Evolutionary conservation across 345 rosid species (phyloP), one percentile per base, ranked within the genome.

Genomic region (Geranium brycei): DNA sequence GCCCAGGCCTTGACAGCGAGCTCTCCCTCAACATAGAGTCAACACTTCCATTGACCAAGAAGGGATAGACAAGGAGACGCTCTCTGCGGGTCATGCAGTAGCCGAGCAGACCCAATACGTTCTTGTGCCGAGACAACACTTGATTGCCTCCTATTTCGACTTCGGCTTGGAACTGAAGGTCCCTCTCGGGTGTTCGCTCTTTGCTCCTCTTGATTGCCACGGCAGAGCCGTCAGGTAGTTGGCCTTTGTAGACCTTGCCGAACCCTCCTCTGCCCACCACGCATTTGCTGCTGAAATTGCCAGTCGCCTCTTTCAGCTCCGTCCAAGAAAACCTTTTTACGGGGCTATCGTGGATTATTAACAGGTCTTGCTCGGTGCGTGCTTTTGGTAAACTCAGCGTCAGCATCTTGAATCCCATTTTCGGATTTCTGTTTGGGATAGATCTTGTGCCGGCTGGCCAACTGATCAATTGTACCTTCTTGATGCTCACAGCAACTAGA

Each of bases 41-140:
- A 19, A 68, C n/a, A 19, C 31, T 32, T 31, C 60, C 47, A 4
- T 51, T 61, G n/a, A 15, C 65, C 19, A 67, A 30, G n/a, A 61
- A 55, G 14, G 65, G 61, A 61, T 68, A 35, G 10, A 68, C 71
- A 14, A 55, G 71, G 0, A 68, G 17, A n/a, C 18, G n/a, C 28
- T 66, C 57, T n/a, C 13, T 58, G 7, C 0, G 41, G 4, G 5
- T 35, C 7, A 35, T 35, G 41, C 41, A 35, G 41, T 35, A 35
- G 58, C 41, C 41, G 0, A 35, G 1, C 41, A 35, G 2, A 2
- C 31, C 3, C 19, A 47, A 19, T 6, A 66, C 38, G 7, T 59
- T 66, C 17, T 23, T 23, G 28, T 2, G 3, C 17, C 23, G 64
- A 2, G 23, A 41, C 41, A 35, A 3, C 7, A 35, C 41, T 35